Evolutionary conservation across 495 filamentous ascomycete genomes (phyloP).

Genomic region (Trichoderma erinaceum): DNA sequence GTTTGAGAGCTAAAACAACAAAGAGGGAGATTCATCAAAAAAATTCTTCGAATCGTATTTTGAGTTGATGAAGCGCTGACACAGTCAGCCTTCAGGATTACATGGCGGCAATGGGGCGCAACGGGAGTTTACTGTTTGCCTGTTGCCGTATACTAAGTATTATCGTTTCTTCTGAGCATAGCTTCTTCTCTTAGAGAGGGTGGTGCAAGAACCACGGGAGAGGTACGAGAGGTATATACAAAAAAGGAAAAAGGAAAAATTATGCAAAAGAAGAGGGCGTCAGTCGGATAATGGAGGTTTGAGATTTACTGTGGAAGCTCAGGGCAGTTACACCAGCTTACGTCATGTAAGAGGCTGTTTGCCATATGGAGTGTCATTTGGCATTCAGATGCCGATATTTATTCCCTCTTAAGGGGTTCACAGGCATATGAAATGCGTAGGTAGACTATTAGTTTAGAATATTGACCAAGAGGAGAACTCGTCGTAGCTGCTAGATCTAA

Average conservation of each 20-base stretch:
- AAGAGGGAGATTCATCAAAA: neutral
- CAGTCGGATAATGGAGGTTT: neutral
- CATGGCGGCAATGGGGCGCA: constrained; percentile 1
- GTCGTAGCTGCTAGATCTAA: no score
- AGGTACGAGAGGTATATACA: neutral
- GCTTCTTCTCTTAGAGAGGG: neutral
- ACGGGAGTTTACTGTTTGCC: neutral
- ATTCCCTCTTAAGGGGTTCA: no score
- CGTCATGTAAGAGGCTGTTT: no score
- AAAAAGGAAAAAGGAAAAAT: neutral
- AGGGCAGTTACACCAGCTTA: no score
- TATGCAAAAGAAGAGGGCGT: neutral
- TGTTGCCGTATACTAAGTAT: neutral
- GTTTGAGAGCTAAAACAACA: constrained; percentile 24
- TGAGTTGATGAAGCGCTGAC: neutral
- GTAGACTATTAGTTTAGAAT: no score
- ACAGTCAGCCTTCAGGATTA: neutral
- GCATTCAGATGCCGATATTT: no score
- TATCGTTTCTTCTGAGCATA: neutral
- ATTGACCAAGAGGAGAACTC: no score
- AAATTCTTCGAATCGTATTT: neutral
- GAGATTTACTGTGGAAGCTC: neutral
- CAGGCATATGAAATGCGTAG: no score
- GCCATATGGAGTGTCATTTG: no score
- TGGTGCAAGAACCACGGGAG: neutral